Evolutionary conservation across 2,329 filamentous ascomycete genomes (phyloP).

Genomic region (Xylariaceae sp.): DNA sequence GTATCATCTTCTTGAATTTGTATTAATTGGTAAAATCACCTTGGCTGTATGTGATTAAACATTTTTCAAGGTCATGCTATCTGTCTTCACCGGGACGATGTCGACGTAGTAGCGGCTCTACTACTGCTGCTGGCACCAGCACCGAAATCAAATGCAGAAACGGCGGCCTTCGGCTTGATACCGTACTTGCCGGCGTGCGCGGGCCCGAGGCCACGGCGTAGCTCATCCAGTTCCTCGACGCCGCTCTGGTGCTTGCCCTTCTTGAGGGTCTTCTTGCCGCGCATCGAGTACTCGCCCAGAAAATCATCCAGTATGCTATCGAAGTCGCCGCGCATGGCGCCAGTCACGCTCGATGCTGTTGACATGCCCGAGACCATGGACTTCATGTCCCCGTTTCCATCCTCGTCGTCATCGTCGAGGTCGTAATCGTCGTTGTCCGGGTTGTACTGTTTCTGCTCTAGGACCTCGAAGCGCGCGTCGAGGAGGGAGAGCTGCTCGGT

Average conservation of each 20-base stretch:
- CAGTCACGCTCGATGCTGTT: constrained; percentile 62
- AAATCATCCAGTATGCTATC: constrained; percentile 92
- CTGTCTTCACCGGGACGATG: constrained; percentile 17
- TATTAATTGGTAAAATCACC: no score
- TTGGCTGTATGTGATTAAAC: no score
- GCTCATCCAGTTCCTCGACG: constrained; percentile 85
- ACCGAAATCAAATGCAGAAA: constrained; percentile 62
- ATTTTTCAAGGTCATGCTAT: neutral
- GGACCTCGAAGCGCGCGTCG: constrained; percentile 85
- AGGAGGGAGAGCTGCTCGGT: constrained; percentile 83
- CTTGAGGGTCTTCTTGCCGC: constrained; percentile 71
- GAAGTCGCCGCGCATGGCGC: constrained; percentile 72
- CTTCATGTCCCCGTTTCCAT: constrained; percentile 24
- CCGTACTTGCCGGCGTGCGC: constrained; percentile 45
- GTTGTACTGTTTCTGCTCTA: constrained; percentile 70
- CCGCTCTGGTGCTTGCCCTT: constrained; percentile 78
- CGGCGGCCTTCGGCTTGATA: constrained; percentile 12
- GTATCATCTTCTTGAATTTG: no score
- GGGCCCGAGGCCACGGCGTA: constrained; percentile 74
- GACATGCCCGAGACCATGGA: constrained; percentile 65
- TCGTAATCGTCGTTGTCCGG: constrained; percentile 50
- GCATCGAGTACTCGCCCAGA: constrained; percentile 67
- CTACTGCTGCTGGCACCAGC: no score
- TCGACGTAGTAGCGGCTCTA: no score
- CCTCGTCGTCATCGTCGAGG: constrained; percentile 41